phyloP scores from a whole-genome alignment of 2,329 filamentous ascomycete species.

The Microdochium paspali region DNA sequence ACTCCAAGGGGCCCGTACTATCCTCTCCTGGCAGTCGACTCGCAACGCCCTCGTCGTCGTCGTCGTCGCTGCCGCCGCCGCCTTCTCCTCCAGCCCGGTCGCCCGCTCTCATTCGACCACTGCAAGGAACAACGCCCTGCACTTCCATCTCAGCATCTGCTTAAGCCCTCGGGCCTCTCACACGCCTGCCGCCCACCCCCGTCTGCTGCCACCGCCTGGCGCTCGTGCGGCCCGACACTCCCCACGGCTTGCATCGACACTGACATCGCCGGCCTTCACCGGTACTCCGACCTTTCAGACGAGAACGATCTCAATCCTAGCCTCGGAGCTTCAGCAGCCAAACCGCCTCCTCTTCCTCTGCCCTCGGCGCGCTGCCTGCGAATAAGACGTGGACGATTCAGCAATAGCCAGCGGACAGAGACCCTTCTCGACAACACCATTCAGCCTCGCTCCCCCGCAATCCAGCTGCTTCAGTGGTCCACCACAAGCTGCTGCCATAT shows the following conservation, averaged over 20 bases:
- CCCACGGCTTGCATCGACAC: background rate
- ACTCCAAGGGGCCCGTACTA: background rate
- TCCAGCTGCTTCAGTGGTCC: background rate
- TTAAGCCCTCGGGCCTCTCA: background rate
- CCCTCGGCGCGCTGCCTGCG: no score
- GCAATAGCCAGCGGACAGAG: no score
- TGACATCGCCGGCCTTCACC: background rate
- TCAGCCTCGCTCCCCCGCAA: background rate
- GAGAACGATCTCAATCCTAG: no score
- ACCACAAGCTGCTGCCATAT: background rate
- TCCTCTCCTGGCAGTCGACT: background rate
- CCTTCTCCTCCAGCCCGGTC: background rate
- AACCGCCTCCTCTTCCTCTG: no score
- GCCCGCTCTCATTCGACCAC: no score
- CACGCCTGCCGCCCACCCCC: background rate
- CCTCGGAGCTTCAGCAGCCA: no score
- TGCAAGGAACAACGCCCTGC: background rate
- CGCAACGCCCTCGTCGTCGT: background rate
- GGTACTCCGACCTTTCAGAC: no score
- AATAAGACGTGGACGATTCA: no score
- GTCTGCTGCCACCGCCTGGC: background rate
- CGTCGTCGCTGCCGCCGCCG: background rate
- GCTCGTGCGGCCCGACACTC: background rate
- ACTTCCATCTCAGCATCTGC: background rate
- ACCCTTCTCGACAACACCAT: background rate